A percentile compares a stretch with the other conserved stretches of the same genome.
phyloP scores from a whole-genome alignment of 1,139 yeast species.

The Debaryomyces sp. region DNA sequence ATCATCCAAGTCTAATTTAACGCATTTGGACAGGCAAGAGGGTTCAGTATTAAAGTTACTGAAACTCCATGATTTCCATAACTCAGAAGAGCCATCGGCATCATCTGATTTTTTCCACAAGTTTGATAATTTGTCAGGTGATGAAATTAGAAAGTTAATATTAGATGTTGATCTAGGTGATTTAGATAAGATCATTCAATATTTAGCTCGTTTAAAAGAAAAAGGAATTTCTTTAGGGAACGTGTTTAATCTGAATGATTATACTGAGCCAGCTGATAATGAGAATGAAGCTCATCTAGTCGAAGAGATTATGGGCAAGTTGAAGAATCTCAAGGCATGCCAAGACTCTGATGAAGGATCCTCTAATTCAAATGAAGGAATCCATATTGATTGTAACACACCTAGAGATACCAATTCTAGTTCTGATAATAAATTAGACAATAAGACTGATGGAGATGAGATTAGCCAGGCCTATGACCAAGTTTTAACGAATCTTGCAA shows the following conservation, averaged over 20 bases:
- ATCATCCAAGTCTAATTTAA: conserved; percentile 39
- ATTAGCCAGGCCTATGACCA: conserved; percentile 55
- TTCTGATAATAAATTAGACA: conserved; percentile 6
- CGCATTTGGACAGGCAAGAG: conserved; percentile 40
- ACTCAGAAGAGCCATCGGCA: conserved; percentile 13
- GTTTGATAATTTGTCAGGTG: conserved; percentile 45
- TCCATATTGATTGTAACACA: conserved; percentile 4
- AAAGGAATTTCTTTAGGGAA: conserved; percentile 55
- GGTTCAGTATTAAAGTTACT: conserved; percentile 43
- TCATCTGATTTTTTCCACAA: conserved; percentile 12
- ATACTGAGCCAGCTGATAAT: conserved; percentile 7
- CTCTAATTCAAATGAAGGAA: conserved; percentile 7
- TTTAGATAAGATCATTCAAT: conserved; percentile 52
- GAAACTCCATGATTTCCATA: conserved; percentile 27
- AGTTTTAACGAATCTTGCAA: conserved; percentile 44
- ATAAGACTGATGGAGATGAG: conserved; percentile 23
- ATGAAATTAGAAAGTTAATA: conserved; percentile 53
- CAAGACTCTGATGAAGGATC: conserved; percentile 8
- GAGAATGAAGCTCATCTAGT: conserved; percentile 15
- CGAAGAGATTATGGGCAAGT: conserved; percentile 22
- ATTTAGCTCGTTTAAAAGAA: conserved; percentile 51
- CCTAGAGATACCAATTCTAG: conserved; percentile 6
- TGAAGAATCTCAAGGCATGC: conserved; percentile 15
- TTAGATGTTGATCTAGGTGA: conserved; percentile 50
- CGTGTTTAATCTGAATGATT: conserved; percentile 40